Conservation (phyloP, 306 rosid species). For the Vachellia pachyceras region DNA sequence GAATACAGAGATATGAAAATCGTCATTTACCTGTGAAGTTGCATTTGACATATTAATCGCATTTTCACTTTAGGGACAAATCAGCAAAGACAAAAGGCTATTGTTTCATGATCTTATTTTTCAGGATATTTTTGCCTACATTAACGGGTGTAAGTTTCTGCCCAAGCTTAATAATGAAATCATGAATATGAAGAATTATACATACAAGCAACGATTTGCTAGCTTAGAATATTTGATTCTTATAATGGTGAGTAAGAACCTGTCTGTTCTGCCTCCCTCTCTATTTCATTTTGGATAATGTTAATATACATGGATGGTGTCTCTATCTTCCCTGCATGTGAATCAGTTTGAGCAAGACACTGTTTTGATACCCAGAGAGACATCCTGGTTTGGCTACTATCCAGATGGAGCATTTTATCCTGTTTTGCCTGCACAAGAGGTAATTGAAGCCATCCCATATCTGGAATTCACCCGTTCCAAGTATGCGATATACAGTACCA, state of each 20-base stretch:
- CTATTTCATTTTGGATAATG: slow-evolving; percentile 3
- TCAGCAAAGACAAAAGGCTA: no score
- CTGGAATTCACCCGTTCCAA: slow-evolving; percentile 1
- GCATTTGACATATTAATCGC: neutral
- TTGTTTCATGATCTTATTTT: neutral
- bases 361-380: slow-evolving; percentile 69
- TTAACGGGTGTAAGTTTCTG: slow-evolving; percentile 72
- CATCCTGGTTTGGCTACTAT: slow-evolving; percentile 79
- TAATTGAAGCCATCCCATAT: slow-evolving; percentile 38
- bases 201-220: slow-evolving; percentile 70
- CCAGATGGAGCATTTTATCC: slow-evolving; percentile 66
- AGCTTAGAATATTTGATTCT: slow-evolving; percentile 77
- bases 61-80: no score
- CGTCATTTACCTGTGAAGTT: slow-evolving; percentile 1
- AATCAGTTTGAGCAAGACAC: slow-evolving; percentile 68
- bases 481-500: neutral
- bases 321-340: slow-evolving; percentile 19
- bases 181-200: slow-evolving; percentile 49
- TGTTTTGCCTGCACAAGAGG: slow-evolving; percentile 65
- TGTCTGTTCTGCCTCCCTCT: slow-evolving; percentile 33
- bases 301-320: neutral
- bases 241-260: slow-evolving; percentile 71
- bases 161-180: slow-evolving; percentile 86
- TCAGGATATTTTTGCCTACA: slow-evolving; percentile 65
- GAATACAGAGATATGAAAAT: neutral